Conservation (phyloP, 139 green algal species). For the Pseudopediastrum boryanum region DNA sequence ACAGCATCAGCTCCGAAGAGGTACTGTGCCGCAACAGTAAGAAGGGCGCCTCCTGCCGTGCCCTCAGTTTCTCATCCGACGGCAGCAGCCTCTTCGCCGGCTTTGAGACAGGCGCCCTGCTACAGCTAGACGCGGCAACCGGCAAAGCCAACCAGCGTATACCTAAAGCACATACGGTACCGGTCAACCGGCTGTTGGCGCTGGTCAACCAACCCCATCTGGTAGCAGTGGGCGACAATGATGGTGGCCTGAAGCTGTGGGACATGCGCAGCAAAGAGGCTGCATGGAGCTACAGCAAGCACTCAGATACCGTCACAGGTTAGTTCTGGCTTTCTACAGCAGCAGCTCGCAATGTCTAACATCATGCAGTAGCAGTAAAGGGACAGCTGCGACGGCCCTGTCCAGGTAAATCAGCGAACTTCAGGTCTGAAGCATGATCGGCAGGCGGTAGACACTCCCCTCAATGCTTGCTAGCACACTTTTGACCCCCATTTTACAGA, state of each 20-base stretch:
- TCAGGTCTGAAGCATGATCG: no score
- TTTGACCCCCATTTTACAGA: no score
- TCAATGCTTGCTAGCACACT: no score
- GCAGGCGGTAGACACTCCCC: no score
- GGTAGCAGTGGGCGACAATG: constrained; percentile 78
- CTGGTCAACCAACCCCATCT: constrained; percentile 28
- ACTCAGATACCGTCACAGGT: constrained; percentile 87
- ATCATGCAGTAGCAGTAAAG: constrained; percentile 12
- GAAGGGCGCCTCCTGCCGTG: constrained; percentile 30
- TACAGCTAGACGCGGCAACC: constrained; percentile 52
- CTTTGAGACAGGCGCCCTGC: constrained; percentile 39
- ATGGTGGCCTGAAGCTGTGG: constrained; percentile 81
- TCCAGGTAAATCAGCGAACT: no score
- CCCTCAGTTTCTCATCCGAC: constrained; percentile 20
- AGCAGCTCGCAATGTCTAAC: not conserved
- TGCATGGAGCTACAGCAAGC: constrained; percentile 52
- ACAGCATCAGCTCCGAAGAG: not conserved
- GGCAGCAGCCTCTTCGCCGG: constrained; percentile 18
- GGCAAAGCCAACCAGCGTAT: constrained; percentile 43
- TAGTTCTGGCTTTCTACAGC: constrained; percentile 17
- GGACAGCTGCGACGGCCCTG: not conserved
- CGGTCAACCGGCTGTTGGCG: constrained; percentile 62
- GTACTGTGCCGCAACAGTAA: constrained; percentile 16
- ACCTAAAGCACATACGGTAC: constrained; percentile 59
- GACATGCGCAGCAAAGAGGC: constrained; percentile 61